A percentile compares a stretch with the other conserved stretches of the same genome.
Conservation (phyloP, 106 monocot species). For the Phalaenopsis equestris region DNA sequence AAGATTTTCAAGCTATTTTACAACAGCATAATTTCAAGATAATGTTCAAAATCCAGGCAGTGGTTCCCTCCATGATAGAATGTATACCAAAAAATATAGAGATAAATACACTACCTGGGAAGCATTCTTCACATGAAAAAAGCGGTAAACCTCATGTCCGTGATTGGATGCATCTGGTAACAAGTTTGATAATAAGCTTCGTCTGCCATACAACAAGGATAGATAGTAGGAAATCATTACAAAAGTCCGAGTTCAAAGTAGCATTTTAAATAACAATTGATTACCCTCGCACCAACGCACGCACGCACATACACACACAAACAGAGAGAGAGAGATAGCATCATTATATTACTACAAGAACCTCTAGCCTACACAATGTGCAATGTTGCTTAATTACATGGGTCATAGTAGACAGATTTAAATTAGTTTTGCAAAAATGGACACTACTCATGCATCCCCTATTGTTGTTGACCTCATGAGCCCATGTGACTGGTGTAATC, state of each 20-base stretch:
- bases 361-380: neutral
- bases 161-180: neutral
- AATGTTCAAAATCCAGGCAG: neutral
- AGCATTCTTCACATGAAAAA: constrained; percentile 6
- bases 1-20: neutral
- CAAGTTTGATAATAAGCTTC: neutral
- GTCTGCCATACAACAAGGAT: neutral
- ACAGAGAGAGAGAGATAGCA: neutral
- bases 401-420: no score
- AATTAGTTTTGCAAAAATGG: no score
- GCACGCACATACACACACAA: neutral
- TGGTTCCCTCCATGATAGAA: neutral
- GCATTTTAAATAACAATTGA: neutral
- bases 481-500: no score
- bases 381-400: no score
- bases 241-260: neutral
- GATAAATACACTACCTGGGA: neutral
- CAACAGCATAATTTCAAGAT: neutral
- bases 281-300: neutral
- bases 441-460: no score
- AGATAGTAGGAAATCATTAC: neutral
- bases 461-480: no score
- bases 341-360: neutral
- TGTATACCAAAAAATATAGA: neutral
- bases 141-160: neutral